phyloP scores from a whole-genome alignment of 2,329 filamentous ascomycete species.

The Emericellopsis atlantica region DNA sequence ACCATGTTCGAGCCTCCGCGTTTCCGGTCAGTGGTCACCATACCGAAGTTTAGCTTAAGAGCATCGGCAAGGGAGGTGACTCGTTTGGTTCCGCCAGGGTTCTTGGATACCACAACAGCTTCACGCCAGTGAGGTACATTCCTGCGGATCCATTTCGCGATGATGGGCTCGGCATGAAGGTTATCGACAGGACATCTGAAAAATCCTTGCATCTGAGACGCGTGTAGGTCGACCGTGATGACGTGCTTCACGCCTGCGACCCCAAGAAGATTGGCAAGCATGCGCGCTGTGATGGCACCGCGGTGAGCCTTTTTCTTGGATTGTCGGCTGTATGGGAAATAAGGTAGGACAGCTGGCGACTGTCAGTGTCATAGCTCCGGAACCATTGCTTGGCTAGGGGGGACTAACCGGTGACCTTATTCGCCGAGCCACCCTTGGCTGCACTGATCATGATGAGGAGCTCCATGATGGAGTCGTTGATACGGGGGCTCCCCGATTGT shows the following conservation, averaged over 20 bases:
- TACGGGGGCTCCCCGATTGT: conserved; percentile 87
- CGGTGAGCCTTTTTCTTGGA: conserved; percentile 98
- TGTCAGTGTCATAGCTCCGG: conserved; percentile 5
- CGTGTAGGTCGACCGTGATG: conserved; percentile 92
- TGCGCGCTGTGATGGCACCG: conserved; percentile 89
- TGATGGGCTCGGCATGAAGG: conserved; percentile 86
- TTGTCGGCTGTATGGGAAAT: conserved; percentile 98
- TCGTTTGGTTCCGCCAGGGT: conserved; percentile 91
- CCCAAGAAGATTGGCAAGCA: conserved; percentile 89
- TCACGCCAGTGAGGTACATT: conserved; percentile 82
- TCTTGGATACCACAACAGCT: conserved; percentile 95
- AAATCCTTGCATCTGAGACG: conserved; percentile 98
- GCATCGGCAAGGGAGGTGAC: conserved; percentile 94
- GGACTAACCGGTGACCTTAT: conserved; percentile 79
- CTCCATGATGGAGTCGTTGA: conserved; percentile 99
- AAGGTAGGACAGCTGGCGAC: conserved; percentile 64
- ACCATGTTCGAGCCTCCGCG: conserved; percentile 63
- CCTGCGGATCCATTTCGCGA: conserved; percentile 87
- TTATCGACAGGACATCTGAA: conserved; percentile 98
- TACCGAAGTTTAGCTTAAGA: conserved; percentile 92
- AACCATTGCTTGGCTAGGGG: conserved; percentile 7
- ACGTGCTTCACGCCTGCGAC: conserved; percentile 95
- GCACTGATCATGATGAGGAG: conserved; percentile 98
- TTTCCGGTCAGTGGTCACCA: conserved; percentile 77
- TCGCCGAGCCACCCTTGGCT: conserved; percentile 94